Base-by-base conservation (phyloP, 2,329 filamentous ascomycete genomes). In the Emmonsia crescens region DNA sequence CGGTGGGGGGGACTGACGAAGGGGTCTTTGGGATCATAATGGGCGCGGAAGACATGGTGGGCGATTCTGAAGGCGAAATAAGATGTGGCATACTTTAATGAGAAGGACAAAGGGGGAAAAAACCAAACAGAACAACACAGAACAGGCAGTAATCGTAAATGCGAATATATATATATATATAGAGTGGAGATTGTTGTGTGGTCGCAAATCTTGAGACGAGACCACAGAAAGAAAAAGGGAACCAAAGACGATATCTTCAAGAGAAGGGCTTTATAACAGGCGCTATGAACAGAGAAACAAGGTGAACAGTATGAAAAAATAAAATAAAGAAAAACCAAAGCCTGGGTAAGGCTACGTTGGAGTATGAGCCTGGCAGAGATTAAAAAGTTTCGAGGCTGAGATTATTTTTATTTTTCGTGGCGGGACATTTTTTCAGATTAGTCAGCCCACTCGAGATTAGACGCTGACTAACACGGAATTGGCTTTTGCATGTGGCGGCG, bases 61-160 rank as follows among this genome's bases (percentile, higher is more conserved):
- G 72, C 63, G 71, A 65, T 64, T 72, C 74, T 62, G 74, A 71
- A 64, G 76, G 71, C 27, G 76, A 75, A 48, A 75, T 70, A 49
- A 66, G 73, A 69, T 81, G 79, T 68, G 79, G 80, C 79, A 81
- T 81, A 72, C 63, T 60, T 56, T 51, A 38, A 33, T 44, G 33
- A 63, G 19, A n/a, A 48, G 19, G 19, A 31, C 9, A 24, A 40
- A 36, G n/a, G 14, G 56, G 8, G 6, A 24, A 27, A 46, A 31
- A 42, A 12, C 16, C 31, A 21, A 36, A 24, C 19, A 58, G 57
- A 21, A 48, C 21, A 48, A 14, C 21, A 27, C 21, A 14, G 21
- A 27, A 48, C n/a, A 48, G 10, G 46, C 27, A 27, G 46, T 14
- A 9, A 48, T 48, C 46, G 10, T 48, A 48, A 14, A 48, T 48